These are phyloP conservation scores for Chlamydomonas incerta DNA, from an alignment of 139 green algal species.

Conservation along the genomic window DNA sequence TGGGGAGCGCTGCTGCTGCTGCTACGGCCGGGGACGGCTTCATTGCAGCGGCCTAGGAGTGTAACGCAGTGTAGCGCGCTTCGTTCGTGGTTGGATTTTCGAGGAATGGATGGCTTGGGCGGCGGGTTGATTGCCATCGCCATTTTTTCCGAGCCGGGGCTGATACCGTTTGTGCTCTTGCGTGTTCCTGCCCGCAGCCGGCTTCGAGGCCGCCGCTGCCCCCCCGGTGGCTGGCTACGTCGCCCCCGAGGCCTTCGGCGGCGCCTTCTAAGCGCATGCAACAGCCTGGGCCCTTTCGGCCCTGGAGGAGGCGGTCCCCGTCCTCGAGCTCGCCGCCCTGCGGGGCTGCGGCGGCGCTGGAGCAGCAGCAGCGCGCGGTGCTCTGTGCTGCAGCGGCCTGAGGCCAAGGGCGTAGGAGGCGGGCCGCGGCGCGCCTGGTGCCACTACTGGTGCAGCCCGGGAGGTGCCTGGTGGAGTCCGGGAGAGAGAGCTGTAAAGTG, in stretches of 20 bases:
- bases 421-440: too few relatives aligned
- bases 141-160: background rate
- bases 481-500: constrained; percentile 31
- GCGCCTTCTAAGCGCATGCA: constrained; percentile 51
- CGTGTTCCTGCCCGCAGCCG: constrained; percentile 32
- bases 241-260: constrained; percentile 49
- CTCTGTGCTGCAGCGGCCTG: background rate
- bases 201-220: constrained; percentile 72
- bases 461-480: background rate
- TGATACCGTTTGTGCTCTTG: background rate
- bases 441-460: too few relatives aligned
- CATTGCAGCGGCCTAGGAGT: too few relatives aligned
- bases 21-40: too few relatives aligned
- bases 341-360: background rate
- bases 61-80: too few relatives aligned
- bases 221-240: constrained; percentile 49
- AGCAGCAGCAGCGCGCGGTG: background rate
- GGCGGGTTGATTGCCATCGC: too few relatives aligned
- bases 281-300: background rate
- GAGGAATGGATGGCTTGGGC: too few relatives aligned
- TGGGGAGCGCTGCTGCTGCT: too few relatives aligned
- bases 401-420: too few relatives aligned
- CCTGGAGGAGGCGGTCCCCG: too few relatives aligned
- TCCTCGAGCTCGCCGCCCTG: background rate
- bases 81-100: too few relatives aligned